Conservation (phyloP, 2,329 filamentous ascomycete genomes). For the Grosmannia serpens region DNA sequence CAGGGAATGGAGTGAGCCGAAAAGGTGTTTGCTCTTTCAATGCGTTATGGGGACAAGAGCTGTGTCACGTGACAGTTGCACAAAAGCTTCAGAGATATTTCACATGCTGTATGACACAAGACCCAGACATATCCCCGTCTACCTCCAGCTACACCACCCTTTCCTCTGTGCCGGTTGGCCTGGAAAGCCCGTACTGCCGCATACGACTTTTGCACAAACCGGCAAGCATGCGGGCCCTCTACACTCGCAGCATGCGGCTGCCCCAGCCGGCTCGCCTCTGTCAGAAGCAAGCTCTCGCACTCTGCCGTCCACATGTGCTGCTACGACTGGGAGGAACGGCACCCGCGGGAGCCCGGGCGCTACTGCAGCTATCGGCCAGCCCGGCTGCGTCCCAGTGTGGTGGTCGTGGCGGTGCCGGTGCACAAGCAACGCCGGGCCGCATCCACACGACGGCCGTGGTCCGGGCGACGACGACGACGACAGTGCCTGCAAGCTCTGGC, state of each 20-base stretch:
- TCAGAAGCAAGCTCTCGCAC: neutral
- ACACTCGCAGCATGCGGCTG: neutral
- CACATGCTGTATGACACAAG: neutral
- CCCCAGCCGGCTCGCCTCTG: neutral
- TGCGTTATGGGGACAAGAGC: neutral
- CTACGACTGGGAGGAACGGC: neutral
- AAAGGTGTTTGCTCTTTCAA: neutral
- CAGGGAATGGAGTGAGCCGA: neutral
- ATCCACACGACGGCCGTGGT: neutral
- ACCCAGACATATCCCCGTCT: neutral
- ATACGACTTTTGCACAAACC: neutral
- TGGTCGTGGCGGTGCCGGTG: neutral
- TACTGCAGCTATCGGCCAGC: neutral
- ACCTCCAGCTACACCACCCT: too few species aligned
- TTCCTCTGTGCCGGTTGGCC: neutral
- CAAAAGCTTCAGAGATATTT: neutral
- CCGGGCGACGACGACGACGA: conserved; percentile 7
- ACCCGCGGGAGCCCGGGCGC: neutral
- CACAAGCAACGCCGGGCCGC: neutral
- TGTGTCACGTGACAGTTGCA: neutral
- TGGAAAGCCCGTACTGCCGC: too few species aligned
- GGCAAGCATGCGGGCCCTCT: neutral
- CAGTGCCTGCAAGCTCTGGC: conserved; percentile 5
- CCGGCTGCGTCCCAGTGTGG: neutral
- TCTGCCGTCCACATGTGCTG: neutral